phyloP scores from a whole-genome alignment of 192 early-diverging fungal genomes.

The Backusella sp. region DNA sequence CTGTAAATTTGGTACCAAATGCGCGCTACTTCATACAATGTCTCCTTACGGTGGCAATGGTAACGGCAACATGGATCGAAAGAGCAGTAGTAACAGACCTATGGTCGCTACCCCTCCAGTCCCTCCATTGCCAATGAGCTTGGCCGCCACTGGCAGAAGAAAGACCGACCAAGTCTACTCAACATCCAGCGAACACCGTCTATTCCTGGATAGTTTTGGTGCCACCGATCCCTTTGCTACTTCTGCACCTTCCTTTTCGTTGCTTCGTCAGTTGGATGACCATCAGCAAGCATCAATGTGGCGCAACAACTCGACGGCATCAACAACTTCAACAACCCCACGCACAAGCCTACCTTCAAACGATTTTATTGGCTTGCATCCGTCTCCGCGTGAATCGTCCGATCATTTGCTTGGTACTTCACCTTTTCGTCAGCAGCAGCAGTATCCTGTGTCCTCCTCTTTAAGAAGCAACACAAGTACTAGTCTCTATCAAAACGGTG shows the following conservation, averaged over 20 bases:
- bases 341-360: background rate
- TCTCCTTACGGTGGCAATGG: conserved; percentile 16
- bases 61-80: background rate
- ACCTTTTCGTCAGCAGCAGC: conserved; percentile 8
- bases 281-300: conserved; percentile 2
- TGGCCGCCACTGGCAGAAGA: background rate
- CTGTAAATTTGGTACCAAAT: conserved; percentile 78
- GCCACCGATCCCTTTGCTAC: background rate
- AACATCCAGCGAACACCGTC: background rate
- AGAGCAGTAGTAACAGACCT: too few species aligned
- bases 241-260: conserved; percentile 12
- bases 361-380: conserved; percentile 12
- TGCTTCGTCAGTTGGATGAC: conserved; percentile 2
- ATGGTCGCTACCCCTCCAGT: background rate
- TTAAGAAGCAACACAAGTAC: background rate
- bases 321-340: background rate
- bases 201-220: conserved; percentile 4
- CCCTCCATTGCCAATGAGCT: background rate
- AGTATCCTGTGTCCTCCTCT: conserved; percentile 1
- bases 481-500: background rate
- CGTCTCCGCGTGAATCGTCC: conserved; percentile 13
- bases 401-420: conserved; percentile 9
- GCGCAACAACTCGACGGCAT: background rate
- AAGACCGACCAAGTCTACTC: conserved; percentile 6
- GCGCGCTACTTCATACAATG: conserved; percentile 56